Evolutionary conservation across 805 yeast genomes (phyloP), one percentile per base, ranked within the genome.

Genomic region (Myxozyma sirexii): DNA sequence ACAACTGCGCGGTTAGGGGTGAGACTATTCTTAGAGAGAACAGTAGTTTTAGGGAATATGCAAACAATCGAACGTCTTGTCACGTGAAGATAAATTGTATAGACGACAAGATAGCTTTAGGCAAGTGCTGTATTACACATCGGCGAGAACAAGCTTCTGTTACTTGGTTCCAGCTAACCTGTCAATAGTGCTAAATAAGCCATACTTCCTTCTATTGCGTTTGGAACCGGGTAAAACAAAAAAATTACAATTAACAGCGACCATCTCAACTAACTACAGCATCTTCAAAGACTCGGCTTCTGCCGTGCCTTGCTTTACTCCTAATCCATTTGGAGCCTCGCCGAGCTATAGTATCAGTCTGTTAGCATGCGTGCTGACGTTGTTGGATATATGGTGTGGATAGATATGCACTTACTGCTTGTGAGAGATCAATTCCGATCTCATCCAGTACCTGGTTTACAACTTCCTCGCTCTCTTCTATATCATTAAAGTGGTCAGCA

Each of bases 361-460:
- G 17, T 49, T 33, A 38, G 35, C 23, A n/a, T 2, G 29, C 5
- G 19, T 13, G 13, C n/a, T 21, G 50, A 15, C 33, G 19, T n/a
- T n/a, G n/a, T n/a, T n/a, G n/a, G n/a, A n/a, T n/a, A n/a, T n/a
- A n/a, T n/a, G n/a, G n/a, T n/a, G n/a, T n/a, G n/a, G n/a, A n/a
- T 17, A 42, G 23, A 26, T 12, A 13, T 21, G 8, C 12, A 39
- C 69, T 44, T 56, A 68, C 62, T 4, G 82, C 76, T 42, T 80
- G 75, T 60, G 78, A 76, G 71, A 94, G 76, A 71, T 90, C 96
- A 41, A 96, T 87, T 62, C 98, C 99, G 70, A 94, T 90, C 73
- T 94, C 99, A 72, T 94, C 99, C 70, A 94, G 78, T 0, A 96
- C 97, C 73, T 87, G 90, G 70, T 86, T 84, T 51, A 96, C 94